A percentile compares a stretch with the other conserved stretches of the same genome.
Conservation (phyloP, 257 asterid genomes). For the Salvia miltiorrhiza region DNA sequence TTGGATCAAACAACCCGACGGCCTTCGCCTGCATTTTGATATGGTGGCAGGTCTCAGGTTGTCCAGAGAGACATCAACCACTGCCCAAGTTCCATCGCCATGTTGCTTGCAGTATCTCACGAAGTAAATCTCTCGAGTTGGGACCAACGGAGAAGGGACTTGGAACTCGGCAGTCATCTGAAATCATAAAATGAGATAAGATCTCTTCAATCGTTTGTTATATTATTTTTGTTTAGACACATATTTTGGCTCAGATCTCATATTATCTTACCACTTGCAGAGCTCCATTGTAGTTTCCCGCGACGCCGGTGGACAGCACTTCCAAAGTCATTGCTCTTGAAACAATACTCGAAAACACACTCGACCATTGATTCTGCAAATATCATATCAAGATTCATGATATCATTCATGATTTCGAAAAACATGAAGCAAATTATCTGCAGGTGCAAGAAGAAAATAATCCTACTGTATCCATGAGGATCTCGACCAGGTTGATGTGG, state of each 20-base stretch:
- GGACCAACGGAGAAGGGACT: constrained; percentile 76
- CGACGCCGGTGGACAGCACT: constrained; percentile 84
- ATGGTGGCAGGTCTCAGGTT: constrained; percentile 48
- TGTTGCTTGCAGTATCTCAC: constrained; percentile 80
- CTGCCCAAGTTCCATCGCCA: constrained; percentile 74
- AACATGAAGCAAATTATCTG: neutral
- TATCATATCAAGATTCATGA: neutral
- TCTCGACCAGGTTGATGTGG: constrained; percentile 75
- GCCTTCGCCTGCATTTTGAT: constrained; percentile 57
- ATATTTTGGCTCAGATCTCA: neutral
- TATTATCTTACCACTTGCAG: constrained; percentile 55
- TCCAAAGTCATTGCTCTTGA: constrained; percentile 80
- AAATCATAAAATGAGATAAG: neutral
- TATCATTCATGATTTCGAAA: too few relatives aligned
- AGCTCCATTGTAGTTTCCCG: constrained; percentile 85
- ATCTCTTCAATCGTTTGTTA: neutral
- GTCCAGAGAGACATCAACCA: constrained; percentile 76
- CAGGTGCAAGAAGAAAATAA: neutral
- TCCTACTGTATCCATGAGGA: constrained; percentile 90
- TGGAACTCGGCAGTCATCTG: constrained; percentile 91
- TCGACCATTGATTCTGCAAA: constrained; percentile 81
- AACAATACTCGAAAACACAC: constrained; percentile 74
- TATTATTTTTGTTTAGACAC: neutral
- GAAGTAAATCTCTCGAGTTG: constrained; percentile 68
- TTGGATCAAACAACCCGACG: constrained; percentile 78